Conservation (phyloP, 805 yeast species). For the Lipomyces starkeyi region DNA sequence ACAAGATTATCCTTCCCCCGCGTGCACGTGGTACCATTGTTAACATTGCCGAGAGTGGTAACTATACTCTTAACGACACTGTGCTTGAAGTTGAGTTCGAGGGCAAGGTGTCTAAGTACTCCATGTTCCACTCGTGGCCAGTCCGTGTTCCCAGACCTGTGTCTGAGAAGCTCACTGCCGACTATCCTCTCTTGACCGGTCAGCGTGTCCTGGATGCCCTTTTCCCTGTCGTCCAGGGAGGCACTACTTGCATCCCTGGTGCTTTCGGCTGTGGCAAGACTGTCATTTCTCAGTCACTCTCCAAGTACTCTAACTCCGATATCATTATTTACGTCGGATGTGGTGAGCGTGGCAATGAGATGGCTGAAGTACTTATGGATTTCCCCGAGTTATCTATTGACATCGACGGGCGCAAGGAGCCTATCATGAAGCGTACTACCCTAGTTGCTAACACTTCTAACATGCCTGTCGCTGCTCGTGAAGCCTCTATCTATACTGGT, state of each 20-base stretch:
- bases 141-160: constrained; percentile 99
- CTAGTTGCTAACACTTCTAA: constrained; percentile 98
- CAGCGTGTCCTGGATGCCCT: constrained; percentile 98
- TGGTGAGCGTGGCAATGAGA: constrained; percentile 98
- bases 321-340: constrained; percentile 94
- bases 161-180: constrained; percentile 90
- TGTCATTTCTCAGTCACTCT: constrained; percentile 95
- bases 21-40: constrained; percentile 98
- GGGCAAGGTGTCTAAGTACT: constrained; percentile 76
- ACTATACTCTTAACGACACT: constrained; percentile 88
- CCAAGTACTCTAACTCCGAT: constrained; percentile 97
- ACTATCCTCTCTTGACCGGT: constrained; percentile 94
- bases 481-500: constrained; percentile 99
- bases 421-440: constrained; percentile 99
- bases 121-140: constrained; percentile 99
- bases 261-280: constrained; percentile 99
- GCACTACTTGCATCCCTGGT: constrained; percentile 99
- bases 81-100: constrained; percentile 93
- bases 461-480: constrained; percentile 99
- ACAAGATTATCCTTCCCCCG: constrained; percentile 94
- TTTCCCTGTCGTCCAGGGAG: constrained; percentile 99
- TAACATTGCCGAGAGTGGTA: constrained; percentile 85
- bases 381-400: constrained; percentile 97
- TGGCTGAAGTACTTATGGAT: constrained; percentile 99
- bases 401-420: constrained; percentile 90